Percentiles rank a stretch among this genome's conserved stretches.
phyloP scores from a whole-genome alignment of 164 flowering plant species.

The Cinnamomum micranthum region DNA sequence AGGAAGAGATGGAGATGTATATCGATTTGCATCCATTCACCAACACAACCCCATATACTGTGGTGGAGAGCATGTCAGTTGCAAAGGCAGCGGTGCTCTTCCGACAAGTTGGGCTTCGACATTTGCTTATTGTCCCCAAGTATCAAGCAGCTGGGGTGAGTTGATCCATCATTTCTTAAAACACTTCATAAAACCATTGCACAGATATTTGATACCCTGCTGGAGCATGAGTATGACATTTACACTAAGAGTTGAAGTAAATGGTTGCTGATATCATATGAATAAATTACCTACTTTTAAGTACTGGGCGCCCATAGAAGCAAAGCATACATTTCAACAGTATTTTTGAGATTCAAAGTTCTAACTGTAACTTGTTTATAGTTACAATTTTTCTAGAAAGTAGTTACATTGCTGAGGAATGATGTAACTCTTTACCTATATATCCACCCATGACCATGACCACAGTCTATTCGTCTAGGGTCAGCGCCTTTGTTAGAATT shows the following conservation, averaged over 20 bases:
- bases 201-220: not conserved
- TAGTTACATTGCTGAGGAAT: not conserved
- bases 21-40: constrained; percentile 88
- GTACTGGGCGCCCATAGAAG: not conserved
- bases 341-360: not conserved
- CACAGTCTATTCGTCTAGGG: not conserved
- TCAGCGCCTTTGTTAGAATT: not conserved
- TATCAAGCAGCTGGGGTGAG: constrained; percentile 80
- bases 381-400: not conserved
- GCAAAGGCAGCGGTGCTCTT: constrained; percentile 88
- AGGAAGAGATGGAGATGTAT: constrained; percentile 84
- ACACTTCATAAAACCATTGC: not conserved
- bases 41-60: constrained; percentile 83
- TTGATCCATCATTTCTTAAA: constrained; percentile 10
- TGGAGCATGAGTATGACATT: not conserved
- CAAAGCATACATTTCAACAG: not conserved
- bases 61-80: constrained; percentile 82
- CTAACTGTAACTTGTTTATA: not conserved
- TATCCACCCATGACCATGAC: not conserved
- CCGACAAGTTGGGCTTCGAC: constrained; percentile 79
- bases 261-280: not conserved
- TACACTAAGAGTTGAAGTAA: not conserved
- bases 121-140: constrained; percentile 74
- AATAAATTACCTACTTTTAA: not conserved
- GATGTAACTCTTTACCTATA: not conserved